phyloP scores from a whole-genome alignment of 129 eudicot genomes.

The Logfia minima region DNA sequence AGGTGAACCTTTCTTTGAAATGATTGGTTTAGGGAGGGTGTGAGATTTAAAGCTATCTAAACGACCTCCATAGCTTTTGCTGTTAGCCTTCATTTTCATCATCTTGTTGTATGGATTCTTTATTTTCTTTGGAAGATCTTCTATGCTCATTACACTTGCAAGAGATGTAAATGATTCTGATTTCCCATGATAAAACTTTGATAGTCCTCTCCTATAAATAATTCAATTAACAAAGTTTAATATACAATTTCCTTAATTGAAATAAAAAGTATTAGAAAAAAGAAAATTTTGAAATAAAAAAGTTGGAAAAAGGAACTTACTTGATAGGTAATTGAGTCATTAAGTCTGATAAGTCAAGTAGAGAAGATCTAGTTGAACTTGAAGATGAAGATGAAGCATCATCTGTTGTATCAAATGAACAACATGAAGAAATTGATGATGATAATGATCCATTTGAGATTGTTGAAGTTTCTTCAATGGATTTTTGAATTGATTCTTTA shows the following conservation, averaged over 20 bases:
- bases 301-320: conserved; percentile 35
- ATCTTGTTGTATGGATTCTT: conserved; percentile 34
- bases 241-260: background rate
- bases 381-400: conserved; percentile 56
- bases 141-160: conserved; percentile 66
- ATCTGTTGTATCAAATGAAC: conserved; percentile 44
- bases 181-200: conserved; percentile 73
- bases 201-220: conserved; percentile 66
- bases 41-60: conserved; percentile 44
- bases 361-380: conserved; percentile 37
- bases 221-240: background rate
- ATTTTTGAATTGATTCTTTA: conserved; percentile 22
- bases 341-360: conserved; percentile 56
- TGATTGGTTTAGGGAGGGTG: conserved; percentile 54
- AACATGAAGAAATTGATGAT: conserved; percentile 37
- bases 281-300: background rate
- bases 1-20: conserved; percentile 47
- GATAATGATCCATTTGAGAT: conserved; percentile 28
- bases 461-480: conserved; percentile 35
- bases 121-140: conserved; percentile 71
- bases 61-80: conserved; percentile 59
- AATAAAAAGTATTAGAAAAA: background rate
- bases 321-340: conserved; percentile 76
- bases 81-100: conserved; percentile 47
- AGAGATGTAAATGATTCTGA: conserved; percentile 78